Base-by-base conservation (phyloP, 768 basidiomycete species). In the Tremella yokohamensis region DNA sequence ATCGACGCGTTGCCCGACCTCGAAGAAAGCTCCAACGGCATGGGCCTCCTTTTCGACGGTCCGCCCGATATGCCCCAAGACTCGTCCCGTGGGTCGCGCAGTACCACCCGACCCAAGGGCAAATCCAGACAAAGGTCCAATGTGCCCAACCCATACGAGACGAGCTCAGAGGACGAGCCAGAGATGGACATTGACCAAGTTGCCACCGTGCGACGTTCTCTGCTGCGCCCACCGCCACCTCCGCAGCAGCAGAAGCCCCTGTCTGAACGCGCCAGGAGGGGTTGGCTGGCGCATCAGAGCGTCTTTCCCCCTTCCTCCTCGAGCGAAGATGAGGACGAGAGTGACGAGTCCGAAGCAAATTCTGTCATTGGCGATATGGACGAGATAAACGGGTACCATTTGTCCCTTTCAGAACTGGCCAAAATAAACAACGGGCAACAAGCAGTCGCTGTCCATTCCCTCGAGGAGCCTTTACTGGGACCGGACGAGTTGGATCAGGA, bases 201-300 rank as follows among this genome's bases (percentile, higher is more conserved):
- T 26, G 67, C 48, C 20, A 58, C 58, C 9, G 48, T 71, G 0
- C 56, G 69, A 19, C 42, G 63, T 40, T 61, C 62, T 6, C 54
- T 68, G 6, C 38, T 56, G 8, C 48, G 54, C 7, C 56, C 60
- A 7, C 22, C 20, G 37, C 42, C n/a, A 16, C 42, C 42, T n/a
- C 24, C 22, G 16, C 26, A 55, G 38, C 24, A 29, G 20, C 26
- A 55, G 25, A 52, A 61, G 26, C 47, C 40, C 20, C 42, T 59
- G n/a, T 62, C 60, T n/a, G 61, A 66, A 38, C 49, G 66, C 37
- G 61, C 66, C 19, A 64, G 62, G 52, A 70, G 64, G 52, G 75
- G 75, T 3, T 76, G 75, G 75, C 49, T 70, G n/a, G 75, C 72
- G 7, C 75, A 76, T 64, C 73, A 73, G 44, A 68, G 65, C 55